phyloP scores from a whole-genome alignment of 495 filamentous ascomycete genomes.

The Penicillium fimorum region DNA sequence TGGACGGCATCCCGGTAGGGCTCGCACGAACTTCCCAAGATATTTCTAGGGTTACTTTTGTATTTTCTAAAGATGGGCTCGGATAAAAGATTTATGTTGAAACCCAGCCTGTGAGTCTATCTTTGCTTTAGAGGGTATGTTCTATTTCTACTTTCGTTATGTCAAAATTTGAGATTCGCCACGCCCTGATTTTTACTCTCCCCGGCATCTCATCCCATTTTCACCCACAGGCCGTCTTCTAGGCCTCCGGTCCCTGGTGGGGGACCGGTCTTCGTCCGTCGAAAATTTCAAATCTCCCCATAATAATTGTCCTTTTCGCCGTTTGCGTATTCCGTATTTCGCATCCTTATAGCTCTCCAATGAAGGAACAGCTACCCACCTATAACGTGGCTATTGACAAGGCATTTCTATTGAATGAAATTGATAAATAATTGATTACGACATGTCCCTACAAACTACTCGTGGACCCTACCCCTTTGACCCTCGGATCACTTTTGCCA shows the following conservation, averaged over 20 bases:
- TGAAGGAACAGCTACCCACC: background rate
- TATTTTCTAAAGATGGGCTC: background rate
- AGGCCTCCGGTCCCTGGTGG: background rate
- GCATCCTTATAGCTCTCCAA: background rate
- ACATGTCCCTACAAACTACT: background rate
- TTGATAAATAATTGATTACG: background rate
- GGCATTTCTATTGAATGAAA: background rate
- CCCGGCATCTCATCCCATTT: background rate
- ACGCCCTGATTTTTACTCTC: constrained; percentile 3
- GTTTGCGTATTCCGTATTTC: background rate
- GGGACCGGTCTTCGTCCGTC: background rate
- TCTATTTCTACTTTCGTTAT: background rate
- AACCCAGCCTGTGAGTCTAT: background rate
- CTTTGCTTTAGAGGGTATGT: background rate
- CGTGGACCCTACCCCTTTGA: background rate
- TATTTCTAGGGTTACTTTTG: background rate
- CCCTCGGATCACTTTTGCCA: background rate
- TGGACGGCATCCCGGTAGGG: constrained; percentile 15
- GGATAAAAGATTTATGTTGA: background rate
- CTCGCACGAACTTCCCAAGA: background rate
- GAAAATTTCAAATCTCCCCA: background rate
- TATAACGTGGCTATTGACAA: background rate
- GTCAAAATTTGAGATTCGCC: constrained; percentile 4
- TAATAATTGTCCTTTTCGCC: background rate
- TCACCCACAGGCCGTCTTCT: background rate